Evolutionary conservation across 2,329 filamentous ascomycete species (phyloP).

Genomic region (Pyrenophora seminiperda): DNA sequence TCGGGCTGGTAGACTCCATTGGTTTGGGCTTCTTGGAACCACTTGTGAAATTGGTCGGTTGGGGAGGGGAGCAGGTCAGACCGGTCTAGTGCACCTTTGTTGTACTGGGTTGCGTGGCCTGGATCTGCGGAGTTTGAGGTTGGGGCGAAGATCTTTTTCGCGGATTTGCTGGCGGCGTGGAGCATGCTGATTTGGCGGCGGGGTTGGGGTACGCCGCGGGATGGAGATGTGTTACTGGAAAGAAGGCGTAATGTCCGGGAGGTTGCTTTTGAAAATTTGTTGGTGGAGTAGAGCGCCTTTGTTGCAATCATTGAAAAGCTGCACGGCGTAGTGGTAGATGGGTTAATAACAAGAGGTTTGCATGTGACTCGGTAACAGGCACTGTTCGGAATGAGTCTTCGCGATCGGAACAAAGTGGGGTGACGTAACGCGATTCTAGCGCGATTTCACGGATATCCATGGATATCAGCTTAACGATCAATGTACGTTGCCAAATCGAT

Average conservation of each 20-base stretch:
- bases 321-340: background rate
- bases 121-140: constrained; percentile 58
- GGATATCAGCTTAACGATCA: no score
- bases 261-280: no score
- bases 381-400: constrained; percentile 15
- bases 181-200: constrained; percentile 25
- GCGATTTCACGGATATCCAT: background rate
- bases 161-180: constrained; percentile 26
- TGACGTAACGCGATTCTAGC: constrained; percentile 28
- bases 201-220: background rate
- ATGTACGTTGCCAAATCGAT: no score
- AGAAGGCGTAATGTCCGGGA: background rate
- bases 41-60: constrained; percentile 82
- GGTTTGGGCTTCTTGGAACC: constrained; percentile 78
- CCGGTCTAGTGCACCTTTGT: constrained; percentile 65
- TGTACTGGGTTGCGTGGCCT: constrained; percentile 77
- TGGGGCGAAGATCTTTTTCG: constrained; percentile 64
- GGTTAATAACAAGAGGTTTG: background rate
- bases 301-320: background rate
- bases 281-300: background rate
- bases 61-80: constrained; percentile 68
- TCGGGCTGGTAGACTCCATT: constrained; percentile 75
- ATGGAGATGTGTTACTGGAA: no score
- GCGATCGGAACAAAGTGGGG: constrained; percentile 32
- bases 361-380: constrained; percentile 18